A percentile compares a stretch with the other conserved stretches of the same genome.
Conservation (phyloP, 768 basidiomycete species). For the Pilatotrama ljubarskyi region DNA sequence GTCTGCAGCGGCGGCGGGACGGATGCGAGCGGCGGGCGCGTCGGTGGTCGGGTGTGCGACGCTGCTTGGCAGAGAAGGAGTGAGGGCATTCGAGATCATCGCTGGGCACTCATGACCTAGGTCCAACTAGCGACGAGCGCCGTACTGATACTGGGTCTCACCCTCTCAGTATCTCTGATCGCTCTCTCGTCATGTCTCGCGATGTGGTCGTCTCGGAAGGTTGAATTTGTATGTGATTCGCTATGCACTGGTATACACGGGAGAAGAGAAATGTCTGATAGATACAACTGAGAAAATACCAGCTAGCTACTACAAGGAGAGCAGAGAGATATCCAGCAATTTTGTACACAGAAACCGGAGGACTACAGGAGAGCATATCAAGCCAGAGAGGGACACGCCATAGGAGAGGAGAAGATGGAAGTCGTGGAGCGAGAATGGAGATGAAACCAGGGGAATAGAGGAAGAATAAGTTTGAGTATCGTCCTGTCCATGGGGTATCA, state of each 20-base stretch:
- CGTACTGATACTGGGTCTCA: background rate
- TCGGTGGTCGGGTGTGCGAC: conserved; percentile 67
- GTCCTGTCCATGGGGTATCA: conserved; percentile 12
- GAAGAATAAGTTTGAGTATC: conserved; percentile 3
- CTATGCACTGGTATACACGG: background rate
- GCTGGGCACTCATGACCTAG: conserved; percentile 1
- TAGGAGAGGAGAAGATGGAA: background rate
- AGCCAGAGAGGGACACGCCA: background rate
- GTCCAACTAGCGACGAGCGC: background rate
- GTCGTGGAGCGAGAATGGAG: background rate
- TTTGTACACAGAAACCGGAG: background rate
- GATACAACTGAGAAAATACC: background rate
- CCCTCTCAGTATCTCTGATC: background rate
- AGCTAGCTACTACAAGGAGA: background rate
- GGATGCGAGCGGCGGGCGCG: conserved; percentile 80
- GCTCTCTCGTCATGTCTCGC: no score
- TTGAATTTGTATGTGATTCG: background rate
- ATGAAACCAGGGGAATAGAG: background rate
- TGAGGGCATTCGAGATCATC: conserved; percentile 38
- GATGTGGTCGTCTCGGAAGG: background rate
- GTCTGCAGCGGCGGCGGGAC: conserved; percentile 51
- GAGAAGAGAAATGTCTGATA: background rate
- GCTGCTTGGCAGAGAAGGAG: conserved; percentile 43
- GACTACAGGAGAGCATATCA: background rate
- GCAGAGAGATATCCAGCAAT: background rate